Percentiles rank a stretch among this genome's conserved stretches.
phyloP scores from a whole-genome alignment of 768 basidiomycete genomes.

The Boletus pseudo-olivaceus region DNA sequence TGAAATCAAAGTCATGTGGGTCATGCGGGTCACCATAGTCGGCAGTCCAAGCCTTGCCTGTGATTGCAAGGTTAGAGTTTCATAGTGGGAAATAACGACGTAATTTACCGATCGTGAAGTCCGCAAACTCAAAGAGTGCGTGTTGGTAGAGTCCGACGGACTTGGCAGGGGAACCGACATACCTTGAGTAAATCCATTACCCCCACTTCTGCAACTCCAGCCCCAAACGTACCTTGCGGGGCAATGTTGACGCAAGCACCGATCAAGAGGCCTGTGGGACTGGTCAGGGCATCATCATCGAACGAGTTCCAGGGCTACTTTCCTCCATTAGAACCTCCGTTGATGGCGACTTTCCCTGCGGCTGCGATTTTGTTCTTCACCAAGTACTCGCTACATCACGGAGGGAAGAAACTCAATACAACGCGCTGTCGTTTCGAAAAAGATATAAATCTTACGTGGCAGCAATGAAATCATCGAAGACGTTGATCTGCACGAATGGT shows the following conservation, averaged over 20 bases:
- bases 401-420: neutral
- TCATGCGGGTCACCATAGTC: constrained; percentile 78
- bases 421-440: neutral
- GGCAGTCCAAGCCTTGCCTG: constrained; percentile 71
- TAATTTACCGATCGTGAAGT: constrained; percentile 67
- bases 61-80: constrained; percentile 4
- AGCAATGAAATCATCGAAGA: constrained; percentile 80
- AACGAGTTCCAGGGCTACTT: constrained; percentile 11
- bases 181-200: constrained; percentile 80
- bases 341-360: constrained; percentile 68
- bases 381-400: constrained; percentile 53
- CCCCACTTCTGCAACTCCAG: constrained; percentile 77
- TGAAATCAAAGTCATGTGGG: constrained; percentile 80
- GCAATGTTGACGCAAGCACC: constrained; percentile 83
- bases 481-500: constrained; percentile 48
- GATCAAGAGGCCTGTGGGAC: constrained; percentile 60
- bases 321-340: constrained; percentile 83
- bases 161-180: neutral
- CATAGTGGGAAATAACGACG: neutral
- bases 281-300: neutral
- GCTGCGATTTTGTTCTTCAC: constrained; percentile 70
- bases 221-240: constrained; percentile 72
- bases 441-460: constrained; percentile 53
- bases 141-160: neutral
- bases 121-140: constrained; percentile 49